Conservation (phyloP, 2,329 filamentous ascomycete genomes). For the Botrytis fragariae region DNA sequence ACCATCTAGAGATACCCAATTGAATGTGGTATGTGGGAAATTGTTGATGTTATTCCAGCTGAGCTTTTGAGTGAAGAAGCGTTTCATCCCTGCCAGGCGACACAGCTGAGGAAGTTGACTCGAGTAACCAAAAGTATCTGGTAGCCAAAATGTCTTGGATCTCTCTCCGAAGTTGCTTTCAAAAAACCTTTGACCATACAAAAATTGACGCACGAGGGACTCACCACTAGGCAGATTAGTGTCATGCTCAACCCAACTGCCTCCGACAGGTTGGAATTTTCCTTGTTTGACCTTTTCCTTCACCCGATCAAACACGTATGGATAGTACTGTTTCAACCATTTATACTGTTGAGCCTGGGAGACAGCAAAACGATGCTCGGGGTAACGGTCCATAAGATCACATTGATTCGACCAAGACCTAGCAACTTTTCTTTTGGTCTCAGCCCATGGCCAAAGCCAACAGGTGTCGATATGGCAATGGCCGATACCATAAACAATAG, state of each 20-base stretch:
- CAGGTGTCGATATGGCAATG: conserved; percentile 98
- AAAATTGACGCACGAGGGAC: conserved; percentile 87
- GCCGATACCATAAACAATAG: conserved; percentile 83
- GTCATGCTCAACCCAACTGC: conserved; percentile 98
- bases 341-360: conserved; percentile 98
- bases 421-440: conserved; percentile 94
- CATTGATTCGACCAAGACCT: conserved; percentile 97
- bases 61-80: conserved; percentile 96
- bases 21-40: conserved; percentile 98
- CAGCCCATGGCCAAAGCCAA: conserved; percentile 98
- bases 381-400: conserved; percentile 90
- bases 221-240: conserved; percentile 97
- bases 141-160: conserved; percentile 92
- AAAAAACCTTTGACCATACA: conserved; percentile 94
- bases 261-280: conserved; percentile 90
- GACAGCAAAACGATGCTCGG: conserved; percentile 87
- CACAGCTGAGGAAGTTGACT: conserved; percentile 92
- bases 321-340: conserved; percentile 90
- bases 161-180: conserved; percentile 88
- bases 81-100: conserved; percentile 88
- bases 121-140: conserved; percentile 97
- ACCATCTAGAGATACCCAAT: conserved; percentile 94
- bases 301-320: conserved; percentile 83
- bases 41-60: conserved; percentile 99
- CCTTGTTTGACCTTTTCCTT: conserved; percentile 88